These are phyloP conservation scores for Pharnaceum exiguum DNA, from an alignment of 148 eudicot species.

Conservation along the genomic window DNA sequence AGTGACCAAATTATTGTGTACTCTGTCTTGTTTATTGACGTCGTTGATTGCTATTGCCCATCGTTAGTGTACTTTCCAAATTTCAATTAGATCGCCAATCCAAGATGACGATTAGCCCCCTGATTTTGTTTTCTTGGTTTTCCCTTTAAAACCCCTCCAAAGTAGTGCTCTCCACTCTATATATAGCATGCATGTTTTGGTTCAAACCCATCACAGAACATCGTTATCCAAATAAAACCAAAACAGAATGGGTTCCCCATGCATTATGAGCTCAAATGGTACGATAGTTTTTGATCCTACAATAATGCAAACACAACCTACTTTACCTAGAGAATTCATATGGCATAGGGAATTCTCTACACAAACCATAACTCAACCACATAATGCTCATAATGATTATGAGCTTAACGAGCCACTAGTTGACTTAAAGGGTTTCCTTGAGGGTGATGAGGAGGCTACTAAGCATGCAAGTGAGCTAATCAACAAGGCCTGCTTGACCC, in stretches of 20 bases:
- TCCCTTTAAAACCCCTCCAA: background rate
- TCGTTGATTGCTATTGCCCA: background rate
- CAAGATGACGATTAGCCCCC: background rate
- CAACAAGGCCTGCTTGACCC: conserved; percentile 29
- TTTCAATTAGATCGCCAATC: background rate
- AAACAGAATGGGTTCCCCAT: background rate
- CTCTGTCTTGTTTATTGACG: conserved; percentile 15
- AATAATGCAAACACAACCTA: conserved; percentile 21
- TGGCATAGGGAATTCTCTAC: conserved; percentile 16
- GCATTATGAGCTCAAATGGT: conserved; percentile 23
- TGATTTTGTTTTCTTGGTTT: background rate
- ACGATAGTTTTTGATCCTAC: conserved; percentile 19
- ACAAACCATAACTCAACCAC: background rate
- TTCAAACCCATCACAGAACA: conserved; percentile 6
- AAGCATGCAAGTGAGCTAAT: conserved; percentile 14
- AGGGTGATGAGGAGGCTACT: conserved; percentile 27
- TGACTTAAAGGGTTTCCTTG: conserved; percentile 29
- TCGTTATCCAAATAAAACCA: background rate
- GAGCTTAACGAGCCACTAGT: conserved; percentile 34
- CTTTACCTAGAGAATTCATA: conserved; percentile 29
- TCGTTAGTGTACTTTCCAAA: conserved; percentile 13
- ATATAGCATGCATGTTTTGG: conserved; percentile 16
- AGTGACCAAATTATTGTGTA: conserved; percentile 11
- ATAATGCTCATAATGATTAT: background rate
- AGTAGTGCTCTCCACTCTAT: background rate